These are phyloP conservation scores for Stromatinia cepivora DNA, from an alignment of 2,329 filamentous ascomycete genomes.

Conservation along the genomic window DNA sequence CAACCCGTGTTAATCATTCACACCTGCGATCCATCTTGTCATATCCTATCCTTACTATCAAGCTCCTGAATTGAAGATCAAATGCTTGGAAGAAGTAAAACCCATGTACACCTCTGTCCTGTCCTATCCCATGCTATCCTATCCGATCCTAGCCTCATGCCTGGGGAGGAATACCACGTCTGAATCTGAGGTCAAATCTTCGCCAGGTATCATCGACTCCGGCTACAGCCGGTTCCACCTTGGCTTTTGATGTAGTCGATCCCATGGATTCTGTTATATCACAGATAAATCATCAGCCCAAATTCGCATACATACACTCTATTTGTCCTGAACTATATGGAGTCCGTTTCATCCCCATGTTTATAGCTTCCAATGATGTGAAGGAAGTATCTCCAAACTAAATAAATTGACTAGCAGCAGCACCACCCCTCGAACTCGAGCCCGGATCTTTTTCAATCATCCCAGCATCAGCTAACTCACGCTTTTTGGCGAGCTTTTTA, in stretches of 20 bases:
- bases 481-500: slow-evolving; percentile 3
- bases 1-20: no score
- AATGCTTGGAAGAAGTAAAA: background rate
- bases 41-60: no score
- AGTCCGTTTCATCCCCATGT: background rate
- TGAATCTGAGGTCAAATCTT: background rate
- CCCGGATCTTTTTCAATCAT: background rate
- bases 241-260: no score
- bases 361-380: background rate
- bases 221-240: no score
- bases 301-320: background rate
- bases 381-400: background rate
- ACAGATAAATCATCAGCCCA: background rate
- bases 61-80: no score
- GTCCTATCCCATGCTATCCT: background rate
- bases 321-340: background rate
- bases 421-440: background rate
- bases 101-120: background rate
- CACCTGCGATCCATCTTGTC: no score
- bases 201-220: background rate
- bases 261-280: background rate
- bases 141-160: background rate
- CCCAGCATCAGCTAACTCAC: slow-evolving; percentile 9
- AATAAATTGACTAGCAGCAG: background rate
- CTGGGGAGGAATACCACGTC: no score